These are phyloP conservation scores for Penicillium pulvis DNA, from an alignment of 495 filamentous ascomycete species.

Conservation along the genomic window DNA sequence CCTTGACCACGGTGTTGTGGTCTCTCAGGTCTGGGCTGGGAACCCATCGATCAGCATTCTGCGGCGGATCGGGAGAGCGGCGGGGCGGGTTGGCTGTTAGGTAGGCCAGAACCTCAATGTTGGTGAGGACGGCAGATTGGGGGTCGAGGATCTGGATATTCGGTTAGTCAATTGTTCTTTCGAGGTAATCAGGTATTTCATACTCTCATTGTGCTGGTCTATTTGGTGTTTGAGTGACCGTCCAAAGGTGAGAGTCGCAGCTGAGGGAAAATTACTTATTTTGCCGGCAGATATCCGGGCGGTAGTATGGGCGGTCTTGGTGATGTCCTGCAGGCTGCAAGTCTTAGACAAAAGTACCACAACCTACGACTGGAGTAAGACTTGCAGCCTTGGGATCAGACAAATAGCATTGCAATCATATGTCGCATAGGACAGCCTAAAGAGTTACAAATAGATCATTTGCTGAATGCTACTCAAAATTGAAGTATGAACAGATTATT, in stretches of 20 bases:
- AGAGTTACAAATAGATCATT: not conserved
- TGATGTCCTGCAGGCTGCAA: not conserved
- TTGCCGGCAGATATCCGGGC: constrained; percentile 25
- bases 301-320: constrained; percentile 13
- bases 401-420: too few species aligned
- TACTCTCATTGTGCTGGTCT: constrained; percentile 36
- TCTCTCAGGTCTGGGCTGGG: constrained; percentile 48
- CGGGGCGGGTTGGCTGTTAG: constrained; percentile 51
- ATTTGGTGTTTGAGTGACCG: constrained; percentile 6
- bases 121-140: constrained; percentile 63
- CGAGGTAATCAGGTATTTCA: not conserved
- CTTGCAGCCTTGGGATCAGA: not conserved
- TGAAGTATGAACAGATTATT: constrained; percentile 38
- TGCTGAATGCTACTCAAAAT: constrained; percentile 4
- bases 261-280: constrained; percentile 28
- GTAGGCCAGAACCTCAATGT: constrained; percentile 65
- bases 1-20: constrained; percentile 54
- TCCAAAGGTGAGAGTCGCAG: constrained; percentile 5
- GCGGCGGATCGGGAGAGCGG: constrained; percentile 43
- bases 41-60: constrained; percentile 37
- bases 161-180: not conserved
- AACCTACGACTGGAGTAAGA: not conserved
- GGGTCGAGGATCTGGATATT: constrained; percentile 58
- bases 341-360: not conserved
- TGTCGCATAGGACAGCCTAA: not conserved